Conservation (phyloP, 1,284 basidiomycete species). For the Ganoderma sinense region DNA sequence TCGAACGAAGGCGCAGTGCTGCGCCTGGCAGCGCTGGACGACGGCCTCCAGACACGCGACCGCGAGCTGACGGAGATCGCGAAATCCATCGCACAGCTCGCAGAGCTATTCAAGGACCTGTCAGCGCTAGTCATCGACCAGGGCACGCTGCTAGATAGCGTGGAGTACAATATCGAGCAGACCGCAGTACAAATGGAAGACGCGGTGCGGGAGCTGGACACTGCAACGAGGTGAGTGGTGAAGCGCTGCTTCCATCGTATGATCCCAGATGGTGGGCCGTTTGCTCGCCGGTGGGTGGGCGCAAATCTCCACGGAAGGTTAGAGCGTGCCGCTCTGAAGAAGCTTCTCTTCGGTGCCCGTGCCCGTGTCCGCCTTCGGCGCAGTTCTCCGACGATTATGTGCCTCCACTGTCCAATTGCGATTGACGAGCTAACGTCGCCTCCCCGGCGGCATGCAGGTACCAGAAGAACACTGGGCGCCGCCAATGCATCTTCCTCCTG, state of each 20-base stretch:
- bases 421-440: not conserved
- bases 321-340: slow-evolving; percentile 3
- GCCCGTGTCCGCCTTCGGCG: not conserved
- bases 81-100: slow-evolving; percentile 89
- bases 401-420: not conserved
- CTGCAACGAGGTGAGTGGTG: slow-evolving; percentile 77
- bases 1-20: slow-evolving; percentile 46
- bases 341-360: not conserved
- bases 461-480: slow-evolving; percentile 91
- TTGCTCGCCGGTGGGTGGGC: slow-evolving; percentile 8
- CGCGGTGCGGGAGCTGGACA: slow-evolving; percentile 85
- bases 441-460: slow-evolving; percentile 59
- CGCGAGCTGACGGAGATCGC: slow-evolving; percentile 92
- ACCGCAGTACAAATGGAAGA: slow-evolving; percentile 84
- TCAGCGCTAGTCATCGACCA: slow-evolving; percentile 96
- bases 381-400: not conserved
- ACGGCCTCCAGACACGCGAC: slow-evolving; percentile 71
- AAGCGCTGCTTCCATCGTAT: not conserved
- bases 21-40: slow-evolving; percentile 49
- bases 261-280: slow-evolving; percentile 7
- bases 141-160: slow-evolving; percentile 94
- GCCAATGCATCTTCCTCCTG: slow-evolving; percentile 93
- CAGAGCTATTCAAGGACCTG: slow-evolving; percentile 96
- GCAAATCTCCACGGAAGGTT: not conserved
- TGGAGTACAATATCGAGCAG: slow-evolving; percentile 98